Percentiles rank a stretch among this genome's conserved stretches.
Evolutionary conservation across 202 grass and related monocot species (phyloP).

Genomic region (Zizania palustris): DNA sequence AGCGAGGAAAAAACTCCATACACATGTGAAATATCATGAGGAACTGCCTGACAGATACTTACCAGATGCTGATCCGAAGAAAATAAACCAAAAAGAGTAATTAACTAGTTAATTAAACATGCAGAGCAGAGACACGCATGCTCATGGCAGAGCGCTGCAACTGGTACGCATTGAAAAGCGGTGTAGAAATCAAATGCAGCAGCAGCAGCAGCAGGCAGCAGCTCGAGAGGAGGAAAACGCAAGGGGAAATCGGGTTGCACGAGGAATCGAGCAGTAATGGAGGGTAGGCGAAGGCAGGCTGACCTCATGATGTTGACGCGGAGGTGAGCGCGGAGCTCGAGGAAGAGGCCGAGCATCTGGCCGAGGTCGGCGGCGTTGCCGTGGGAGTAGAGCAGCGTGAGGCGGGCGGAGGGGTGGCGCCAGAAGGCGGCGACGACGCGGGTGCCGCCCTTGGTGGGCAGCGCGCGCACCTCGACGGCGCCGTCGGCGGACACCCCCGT

Average conservation of each 20-base stretch:
- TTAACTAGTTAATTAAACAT: neutral
- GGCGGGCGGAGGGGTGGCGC: conserved; percentile 70
- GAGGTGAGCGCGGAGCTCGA: conserved; percentile 91
- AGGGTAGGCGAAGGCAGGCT: too few relatives aligned
- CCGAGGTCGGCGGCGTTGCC: conserved; percentile 97
- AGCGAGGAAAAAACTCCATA: conserved; percentile 6
- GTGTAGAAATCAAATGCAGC: neutral
- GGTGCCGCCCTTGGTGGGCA: conserved; percentile 66
- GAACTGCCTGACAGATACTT: neutral
- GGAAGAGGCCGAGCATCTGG: conserved; percentile 92
- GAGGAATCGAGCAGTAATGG: neutral
- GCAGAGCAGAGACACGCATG: neutral
- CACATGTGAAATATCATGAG: neutral
- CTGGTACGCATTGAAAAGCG: neutral
- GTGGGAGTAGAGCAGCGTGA: conserved; percentile 93
- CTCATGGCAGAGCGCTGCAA: neutral
- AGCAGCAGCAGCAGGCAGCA: neutral
- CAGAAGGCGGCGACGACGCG: conserved; percentile 84
- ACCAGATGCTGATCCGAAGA: neutral
- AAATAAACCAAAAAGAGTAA: neutral
- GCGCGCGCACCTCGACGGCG: conserved; percentile 60
- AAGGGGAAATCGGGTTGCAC: neutral
- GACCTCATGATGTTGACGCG: conserved; percentile 99
- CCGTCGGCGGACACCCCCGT: conserved; percentile 57
- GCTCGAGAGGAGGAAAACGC: neutral